Evolutionary conservation across 352 stramenopile species (phyloP).

Genomic region (Globisporangium recalcitrans): DNA sequence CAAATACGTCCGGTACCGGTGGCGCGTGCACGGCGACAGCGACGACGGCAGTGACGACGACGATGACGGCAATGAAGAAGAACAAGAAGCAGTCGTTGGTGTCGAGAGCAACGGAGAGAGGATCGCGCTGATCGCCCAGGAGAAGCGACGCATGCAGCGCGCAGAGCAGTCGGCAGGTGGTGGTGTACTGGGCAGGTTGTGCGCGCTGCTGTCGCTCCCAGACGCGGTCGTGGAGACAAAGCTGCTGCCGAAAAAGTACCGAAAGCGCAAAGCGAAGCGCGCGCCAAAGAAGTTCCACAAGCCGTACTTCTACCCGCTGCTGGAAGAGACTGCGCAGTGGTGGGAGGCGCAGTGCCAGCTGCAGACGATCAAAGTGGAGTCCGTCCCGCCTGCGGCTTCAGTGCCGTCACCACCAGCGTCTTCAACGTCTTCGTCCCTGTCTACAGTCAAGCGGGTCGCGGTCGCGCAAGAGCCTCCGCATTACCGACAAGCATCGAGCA

Average conservation of each 20-base stretch:
- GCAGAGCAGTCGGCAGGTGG: background rate
- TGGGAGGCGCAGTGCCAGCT: constrained; percentile 29
- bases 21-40: constrained; percentile 9
- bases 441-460: background rate
- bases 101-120: constrained; percentile 10
- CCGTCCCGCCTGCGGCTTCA: background rate
- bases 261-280: background rate
- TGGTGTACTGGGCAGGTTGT: background rate
- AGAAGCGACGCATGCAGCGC: constrained; percentile 3
- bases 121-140: constrained; percentile 12
- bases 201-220: constrained; percentile 5
- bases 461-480: background rate
- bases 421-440: background rate
- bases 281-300: constrained; percentile 43
- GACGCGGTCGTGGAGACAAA: constrained; percentile 6
- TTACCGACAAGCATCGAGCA: background rate
- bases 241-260: constrained; percentile 1
- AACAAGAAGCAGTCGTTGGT: background rate
- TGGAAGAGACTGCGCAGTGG: constrained; percentile 52
- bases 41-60: constrained; percentile 26
- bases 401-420: background rate
- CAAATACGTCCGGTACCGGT: constrained; percentile 9
- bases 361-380: constrained; percentile 11
- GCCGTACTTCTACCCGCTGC: constrained; percentile 55
- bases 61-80: constrained; percentile 7